These are phyloP conservation scores for Candida takata DNA, from an alignment of 805 yeast genomes.

Conservation along the genomic window DNA sequence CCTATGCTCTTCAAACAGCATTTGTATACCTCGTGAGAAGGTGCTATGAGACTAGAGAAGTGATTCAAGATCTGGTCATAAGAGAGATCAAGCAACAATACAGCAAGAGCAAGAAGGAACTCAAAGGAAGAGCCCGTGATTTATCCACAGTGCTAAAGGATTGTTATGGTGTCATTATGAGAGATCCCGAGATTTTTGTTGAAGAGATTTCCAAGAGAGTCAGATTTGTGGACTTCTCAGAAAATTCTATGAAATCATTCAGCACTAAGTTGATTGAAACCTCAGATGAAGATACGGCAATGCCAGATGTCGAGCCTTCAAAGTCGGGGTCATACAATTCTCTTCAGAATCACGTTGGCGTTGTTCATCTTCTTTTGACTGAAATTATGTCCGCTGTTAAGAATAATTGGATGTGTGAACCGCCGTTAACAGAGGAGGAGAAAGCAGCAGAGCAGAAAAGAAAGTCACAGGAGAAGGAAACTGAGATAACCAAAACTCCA, in stretches of 20 bases:
- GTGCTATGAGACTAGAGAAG: constrained; percentile 56
- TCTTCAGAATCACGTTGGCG: constrained; percentile 38
- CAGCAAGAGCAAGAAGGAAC: constrained; percentile 24
- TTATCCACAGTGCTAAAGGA: constrained; percentile 43
- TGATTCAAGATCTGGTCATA: constrained; percentile 41
- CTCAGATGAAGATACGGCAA: constrained; percentile 17
- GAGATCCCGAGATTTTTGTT: constrained; percentile 43
- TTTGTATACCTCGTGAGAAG: constrained; percentile 54
- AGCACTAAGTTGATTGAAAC: constrained; percentile 17
- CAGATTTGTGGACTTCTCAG: constrained; percentile 38
- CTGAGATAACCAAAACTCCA: constrained; percentile 21
- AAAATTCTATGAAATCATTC: constrained; percentile 24
- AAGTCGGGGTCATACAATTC: constrained; percentile 2
- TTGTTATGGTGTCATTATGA: constrained; percentile 35
- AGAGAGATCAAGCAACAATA: constrained; percentile 45
- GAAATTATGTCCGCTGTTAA: constrained; percentile 52
- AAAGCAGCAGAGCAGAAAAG: constrained; percentile 26
- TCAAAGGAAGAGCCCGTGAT: constrained; percentile 33
- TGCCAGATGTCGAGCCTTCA: constrained; percentile 16
- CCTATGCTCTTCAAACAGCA: constrained; percentile 37
- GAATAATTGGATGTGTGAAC: constrained; percentile 36
- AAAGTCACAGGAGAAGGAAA: constrained; percentile 21
- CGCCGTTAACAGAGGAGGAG: constrained; percentile 21
- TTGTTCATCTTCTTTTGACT: constrained; percentile 53
- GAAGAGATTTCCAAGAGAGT: constrained; percentile 37